Evolutionary conservation across 2,329 filamentous ascomycete genomes (phyloP).

Genomic region (Claviceps digitariae): DNA sequence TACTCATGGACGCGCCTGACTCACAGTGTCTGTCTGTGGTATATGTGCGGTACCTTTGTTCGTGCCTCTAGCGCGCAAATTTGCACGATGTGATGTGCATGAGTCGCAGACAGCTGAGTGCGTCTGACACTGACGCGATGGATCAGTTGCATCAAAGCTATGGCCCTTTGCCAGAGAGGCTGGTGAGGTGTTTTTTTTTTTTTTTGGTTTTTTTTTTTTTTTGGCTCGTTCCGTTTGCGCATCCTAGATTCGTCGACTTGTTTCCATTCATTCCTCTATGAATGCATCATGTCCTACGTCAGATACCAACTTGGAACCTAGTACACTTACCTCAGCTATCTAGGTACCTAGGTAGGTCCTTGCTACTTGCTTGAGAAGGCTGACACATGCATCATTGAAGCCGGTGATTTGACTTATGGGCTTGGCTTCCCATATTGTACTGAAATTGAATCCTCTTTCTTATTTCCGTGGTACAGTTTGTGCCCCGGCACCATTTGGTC

Average conservation of each 20-base stretch:
- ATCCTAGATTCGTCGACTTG: too few relatives aligned
- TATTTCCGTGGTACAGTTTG: not conserved
- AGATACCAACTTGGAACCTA: too few relatives aligned
- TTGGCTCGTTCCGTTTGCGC: too few relatives aligned
- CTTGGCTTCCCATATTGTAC: not conserved
- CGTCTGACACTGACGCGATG: slow-evolving; percentile 6
- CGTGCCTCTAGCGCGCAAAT: slow-evolving; percentile 2
- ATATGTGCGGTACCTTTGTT: not conserved
- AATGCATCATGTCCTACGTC: not conserved
- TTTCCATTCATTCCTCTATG: not conserved
- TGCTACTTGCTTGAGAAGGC: not conserved
- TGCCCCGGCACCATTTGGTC: not conserved
- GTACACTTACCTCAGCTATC: too few relatives aligned
- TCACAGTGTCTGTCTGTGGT: not conserved
- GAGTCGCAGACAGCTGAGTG: slow-evolving; percentile 5
- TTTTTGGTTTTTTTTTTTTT: not conserved
- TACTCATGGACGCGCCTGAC: not conserved
- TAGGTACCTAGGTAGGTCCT: not conserved
- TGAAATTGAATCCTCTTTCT: not conserved
- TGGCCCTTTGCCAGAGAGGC: not conserved
- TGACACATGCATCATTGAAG: not conserved
- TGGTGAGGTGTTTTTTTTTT: not conserved
- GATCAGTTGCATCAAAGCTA: not conserved
- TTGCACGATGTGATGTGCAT: slow-evolving; percentile 4
- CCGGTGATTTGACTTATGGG: not conserved